phyloP scores from a whole-genome alignment of 208 protist genomes.

The Leishmania amazonensis region DNA sequence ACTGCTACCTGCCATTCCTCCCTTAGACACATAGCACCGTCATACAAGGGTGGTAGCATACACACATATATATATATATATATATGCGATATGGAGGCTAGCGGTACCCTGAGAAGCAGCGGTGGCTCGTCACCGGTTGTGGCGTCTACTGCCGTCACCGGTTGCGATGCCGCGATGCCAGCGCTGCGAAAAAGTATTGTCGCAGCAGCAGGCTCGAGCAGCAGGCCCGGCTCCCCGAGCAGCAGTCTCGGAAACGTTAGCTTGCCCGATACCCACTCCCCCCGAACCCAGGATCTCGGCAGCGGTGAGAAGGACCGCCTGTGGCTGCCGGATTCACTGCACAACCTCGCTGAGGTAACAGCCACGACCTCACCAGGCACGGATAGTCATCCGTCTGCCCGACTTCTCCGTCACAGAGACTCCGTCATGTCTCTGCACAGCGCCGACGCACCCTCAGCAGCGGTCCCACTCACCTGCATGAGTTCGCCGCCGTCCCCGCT shows the following conservation, averaged over 20 bases:
- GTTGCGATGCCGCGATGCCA: neutral
- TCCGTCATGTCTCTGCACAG: neutral
- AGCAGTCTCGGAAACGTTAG: neutral
- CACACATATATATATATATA: neutral
- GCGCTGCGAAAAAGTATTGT: neutral
- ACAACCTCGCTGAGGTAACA: neutral
- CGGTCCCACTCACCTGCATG: neutral
- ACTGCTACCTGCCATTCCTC: neutral
- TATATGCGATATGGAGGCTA: slow-evolving; percentile 2
- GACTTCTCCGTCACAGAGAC: neutral
- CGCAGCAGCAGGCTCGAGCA: neutral
- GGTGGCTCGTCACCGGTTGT: neutral
- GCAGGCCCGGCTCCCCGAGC: neutral
- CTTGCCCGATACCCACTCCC: neutral
- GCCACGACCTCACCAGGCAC: neutral
- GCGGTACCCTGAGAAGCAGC: neutral
- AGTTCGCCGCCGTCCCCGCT: neutral
- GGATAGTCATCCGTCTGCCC: neutral
- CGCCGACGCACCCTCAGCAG: neutral
- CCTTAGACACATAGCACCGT: neutral
- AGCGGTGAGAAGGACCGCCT: neutral
- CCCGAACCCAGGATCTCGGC: neutral
- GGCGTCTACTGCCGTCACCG: neutral
- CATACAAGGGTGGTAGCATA: neutral
- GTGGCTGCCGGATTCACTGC: neutral